These are phyloP conservation scores for Mortierella sp. DNA, from an alignment of 371 early-diverging fungal species.

Conservation along the genomic window DNA sequence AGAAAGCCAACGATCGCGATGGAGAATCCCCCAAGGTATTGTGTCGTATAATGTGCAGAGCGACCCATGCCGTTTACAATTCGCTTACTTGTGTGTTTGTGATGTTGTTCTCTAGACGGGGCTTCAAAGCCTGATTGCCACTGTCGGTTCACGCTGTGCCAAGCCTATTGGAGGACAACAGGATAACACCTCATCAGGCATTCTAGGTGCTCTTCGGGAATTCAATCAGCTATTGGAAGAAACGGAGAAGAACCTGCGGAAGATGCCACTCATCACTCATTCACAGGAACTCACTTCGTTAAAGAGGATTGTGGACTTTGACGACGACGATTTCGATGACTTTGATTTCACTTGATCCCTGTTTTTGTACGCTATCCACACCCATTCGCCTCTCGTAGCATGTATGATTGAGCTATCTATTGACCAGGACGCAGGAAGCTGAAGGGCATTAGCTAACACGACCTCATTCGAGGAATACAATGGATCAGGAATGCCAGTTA, in stretches of 20 bases:
- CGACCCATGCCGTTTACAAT: too few relatives aligned
- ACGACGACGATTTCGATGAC: constrained; percentile 6
- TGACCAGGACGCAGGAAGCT: too few relatives aligned
- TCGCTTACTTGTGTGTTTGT: background rate
- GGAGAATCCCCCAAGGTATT: constrained; percentile 20
- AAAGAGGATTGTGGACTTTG: too few relatives aligned
- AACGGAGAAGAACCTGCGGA: constrained; percentile 17
- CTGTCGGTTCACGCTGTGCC: constrained; percentile 33
- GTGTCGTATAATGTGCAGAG: too few relatives aligned
- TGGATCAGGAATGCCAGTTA: too few relatives aligned
- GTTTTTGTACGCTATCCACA: too few relatives aligned
- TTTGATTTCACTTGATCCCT: background rate
- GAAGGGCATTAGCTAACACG: too few relatives aligned
- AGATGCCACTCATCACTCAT: constrained; percentile 8
- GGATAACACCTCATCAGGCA: constrained; percentile 17
- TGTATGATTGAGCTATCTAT: background rate
- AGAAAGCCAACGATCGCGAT: background rate
- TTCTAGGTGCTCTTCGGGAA: constrained; percentile 32
- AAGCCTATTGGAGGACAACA: background rate
- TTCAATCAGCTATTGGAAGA: constrained; percentile 34
- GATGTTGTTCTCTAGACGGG: constrained; percentile 21
- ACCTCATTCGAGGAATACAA: too few relatives aligned
- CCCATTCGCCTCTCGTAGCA: too few relatives aligned
- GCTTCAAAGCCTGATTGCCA: constrained; percentile 34
- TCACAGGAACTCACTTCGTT: constrained; percentile 18